Base-by-base conservation (phyloP, 1,284 basidiomycete species). In the Fomitiporia mediterranea region DNA sequence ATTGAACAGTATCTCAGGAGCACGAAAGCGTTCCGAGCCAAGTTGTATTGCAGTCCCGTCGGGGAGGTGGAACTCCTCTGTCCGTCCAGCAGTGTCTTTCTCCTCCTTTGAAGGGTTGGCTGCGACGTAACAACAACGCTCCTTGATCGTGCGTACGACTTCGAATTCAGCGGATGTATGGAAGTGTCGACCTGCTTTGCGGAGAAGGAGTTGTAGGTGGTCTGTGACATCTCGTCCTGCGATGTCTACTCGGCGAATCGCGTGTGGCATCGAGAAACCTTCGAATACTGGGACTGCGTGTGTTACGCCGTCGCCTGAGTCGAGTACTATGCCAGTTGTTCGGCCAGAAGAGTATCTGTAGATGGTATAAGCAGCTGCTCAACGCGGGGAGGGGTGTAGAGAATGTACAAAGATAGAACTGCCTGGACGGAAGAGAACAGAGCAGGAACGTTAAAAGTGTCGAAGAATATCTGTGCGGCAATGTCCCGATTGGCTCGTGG, bases 381-480 rank as follows among this genome's bases (percentile, higher is more conserved):
- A 35, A 61, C 48, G 25, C 8, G 8, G 28, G 17, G 6, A 23
- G 23, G 11, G 39, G 43, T 43, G 42, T 51, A 37, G 40, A 28
- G 51, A 19, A 73, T 88, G 70, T 68, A 97, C 93, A 99, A 73
- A 63, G 94, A 94, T 55, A 99, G 76, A 19, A 99, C 96, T 25
- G 97, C 97, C 74, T 99, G 97, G 3, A 99, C 92, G 48, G 92
- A 95, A 15, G 91, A 96, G 74, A 94, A 99, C 59, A 99, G 76
- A 6, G 97, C 97, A 19, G 97, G 97, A 17, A 99, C 97, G 70
- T 99, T 99, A 83, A 98, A 98, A 2, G 95, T 98, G 68, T 98
- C 95, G 71, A 98, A 98, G 73, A 98, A 97, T 74, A 98, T 96
- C 71, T 98, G 94, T 6, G 95, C 95, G 17, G 95, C 94, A 48